Percentiles rank a stretch among this genome's conserved stretches.
phyloP scores from a whole-genome alignment of 805 yeast species.

The Suhomyces sp. region DNA sequence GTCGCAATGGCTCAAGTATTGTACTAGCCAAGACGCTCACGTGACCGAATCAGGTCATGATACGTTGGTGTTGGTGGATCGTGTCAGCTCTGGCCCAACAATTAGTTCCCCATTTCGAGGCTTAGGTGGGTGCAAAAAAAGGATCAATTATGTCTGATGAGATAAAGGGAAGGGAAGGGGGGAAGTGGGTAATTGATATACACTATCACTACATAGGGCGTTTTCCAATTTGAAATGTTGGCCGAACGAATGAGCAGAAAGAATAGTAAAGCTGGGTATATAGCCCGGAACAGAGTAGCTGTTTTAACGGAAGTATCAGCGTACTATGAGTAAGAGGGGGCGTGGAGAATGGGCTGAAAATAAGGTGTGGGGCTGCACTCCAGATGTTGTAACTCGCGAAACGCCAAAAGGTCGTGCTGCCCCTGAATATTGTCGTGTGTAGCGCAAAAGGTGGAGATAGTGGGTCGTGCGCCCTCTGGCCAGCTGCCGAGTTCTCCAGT shows the following conservation, averaged over 20 bases:
- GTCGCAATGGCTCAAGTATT: background rate
- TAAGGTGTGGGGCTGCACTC: background rate
- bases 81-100: background rate
- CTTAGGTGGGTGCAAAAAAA: background rate
- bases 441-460: background rate
- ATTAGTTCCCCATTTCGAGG: background rate
- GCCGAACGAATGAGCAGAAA: background rate
- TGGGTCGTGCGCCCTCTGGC: background rate
- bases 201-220: background rate
- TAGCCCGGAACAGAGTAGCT: background rate
- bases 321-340: background rate
- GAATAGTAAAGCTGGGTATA: background rate
- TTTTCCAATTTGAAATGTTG: too few species aligned
- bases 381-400: background rate
- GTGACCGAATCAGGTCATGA: background rate
- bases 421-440: background rate
- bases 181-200: too few species aligned
- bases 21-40: background rate
- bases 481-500: background rate
- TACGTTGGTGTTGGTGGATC: background rate
- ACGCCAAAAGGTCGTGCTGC: background rate
- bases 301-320: background rate
- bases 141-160: background rate
- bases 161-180: background rate
- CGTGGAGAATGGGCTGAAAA: background rate